These are phyloP conservation scores for Boletus bicolor DNA, from an alignment of 768 basidiomycete species.

Conservation along the genomic window DNA sequence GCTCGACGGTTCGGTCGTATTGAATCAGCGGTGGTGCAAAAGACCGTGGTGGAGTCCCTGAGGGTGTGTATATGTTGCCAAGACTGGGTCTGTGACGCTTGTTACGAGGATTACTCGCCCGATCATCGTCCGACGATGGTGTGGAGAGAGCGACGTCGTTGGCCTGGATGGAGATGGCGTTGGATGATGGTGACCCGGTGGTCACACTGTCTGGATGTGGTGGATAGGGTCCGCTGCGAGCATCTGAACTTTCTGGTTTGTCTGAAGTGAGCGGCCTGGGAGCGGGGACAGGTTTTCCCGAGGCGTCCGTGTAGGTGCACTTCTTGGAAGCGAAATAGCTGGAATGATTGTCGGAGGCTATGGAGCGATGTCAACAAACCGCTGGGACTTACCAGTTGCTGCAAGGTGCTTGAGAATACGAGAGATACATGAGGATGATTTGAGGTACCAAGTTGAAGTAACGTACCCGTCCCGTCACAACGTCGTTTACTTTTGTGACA, in stretches of 20 bases:
- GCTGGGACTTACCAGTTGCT: slow-evolving; percentile 63
- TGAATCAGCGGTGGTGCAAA: slow-evolving; percentile 34
- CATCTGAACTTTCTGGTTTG: slow-evolving; percentile 26
- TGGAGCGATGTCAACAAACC: not conserved
- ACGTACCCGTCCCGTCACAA: slow-evolving; percentile 76
- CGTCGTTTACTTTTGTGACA: slow-evolving; percentile 85
- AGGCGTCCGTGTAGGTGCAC: slow-evolving; percentile 77
- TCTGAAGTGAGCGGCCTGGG: slow-evolving; percentile 52
- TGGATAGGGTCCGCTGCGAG: slow-evolving; percentile 18
- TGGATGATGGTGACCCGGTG: slow-evolving; percentile 15
- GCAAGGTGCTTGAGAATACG: slow-evolving; percentile 56
- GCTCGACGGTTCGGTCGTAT: slow-evolving; percentile 42
- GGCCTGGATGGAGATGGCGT: slow-evolving; percentile 4
- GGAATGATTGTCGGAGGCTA: slow-evolving; percentile 9
- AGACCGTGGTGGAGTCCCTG: slow-evolving; percentile 32
- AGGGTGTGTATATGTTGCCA: slow-evolving; percentile 35
- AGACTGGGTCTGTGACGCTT: slow-evolving; percentile 51
- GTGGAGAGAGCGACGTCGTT: slow-evolving; percentile 12
- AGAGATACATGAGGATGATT: slow-evolving; percentile 1
- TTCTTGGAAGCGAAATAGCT: slow-evolving; percentile 81
- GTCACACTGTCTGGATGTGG: slow-evolving; percentile 14
- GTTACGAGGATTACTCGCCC: slow-evolving; percentile 39
- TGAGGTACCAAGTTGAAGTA: slow-evolving; percentile 1
- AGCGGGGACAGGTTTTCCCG: slow-evolving; percentile 77
- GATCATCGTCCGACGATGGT: slow-evolving; percentile 39